A percentile compares a stretch with the other conserved stretches of the same genome.
phyloP scores from a whole-genome alignment of 1,139 yeast genomes.

The Taiozyma sp. region DNA sequence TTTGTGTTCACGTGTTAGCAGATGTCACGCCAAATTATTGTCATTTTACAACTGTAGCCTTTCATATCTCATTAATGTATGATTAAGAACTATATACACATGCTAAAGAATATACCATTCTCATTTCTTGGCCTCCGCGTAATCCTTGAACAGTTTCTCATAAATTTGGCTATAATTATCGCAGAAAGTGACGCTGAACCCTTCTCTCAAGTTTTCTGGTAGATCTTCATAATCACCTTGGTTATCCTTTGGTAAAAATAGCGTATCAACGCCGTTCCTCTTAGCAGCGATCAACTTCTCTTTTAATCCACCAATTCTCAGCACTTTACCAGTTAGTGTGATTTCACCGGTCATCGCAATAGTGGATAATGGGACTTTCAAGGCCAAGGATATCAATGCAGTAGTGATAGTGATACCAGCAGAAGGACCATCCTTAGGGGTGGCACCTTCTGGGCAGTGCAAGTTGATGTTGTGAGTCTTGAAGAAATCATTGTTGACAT shows the following conservation, averaged over 20 bases:
- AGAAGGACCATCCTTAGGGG: slow-evolving; percentile 97
- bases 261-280: slow-evolving; percentile 85
- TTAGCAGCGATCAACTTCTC: slow-evolving; percentile 96
- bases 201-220: slow-evolving; percentile 86
- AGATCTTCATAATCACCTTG: slow-evolving; percentile 90
- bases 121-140: neutral
- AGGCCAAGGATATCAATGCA: slow-evolving; percentile 78
- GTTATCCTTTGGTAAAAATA: slow-evolving; percentile 92
- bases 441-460: slow-evolving; percentile 97
- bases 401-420: slow-evolving; percentile 96
- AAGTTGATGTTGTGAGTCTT: slow-evolving; percentile 90
- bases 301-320: slow-evolving; percentile 90
- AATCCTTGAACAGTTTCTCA: slow-evolving; percentile 56
- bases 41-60: neutral
- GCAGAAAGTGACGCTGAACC: slow-evolving; percentile 82
- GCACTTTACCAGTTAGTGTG: slow-evolving; percentile 86
- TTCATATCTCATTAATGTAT: neutral
- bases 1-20: neutral
- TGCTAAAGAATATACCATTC: neutral
- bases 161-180: slow-evolving; percentile 89
- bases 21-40: neutral
- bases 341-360: slow-evolving; percentile 97
- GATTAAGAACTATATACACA: neutral
- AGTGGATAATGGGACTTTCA: slow-evolving; percentile 66
- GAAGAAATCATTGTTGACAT: slow-evolving; percentile 82